These are phyloP conservation scores for Gossypioides kirkii DNA, from an alignment of 345 rosid species.

Conservation along the genomic window DNA sequence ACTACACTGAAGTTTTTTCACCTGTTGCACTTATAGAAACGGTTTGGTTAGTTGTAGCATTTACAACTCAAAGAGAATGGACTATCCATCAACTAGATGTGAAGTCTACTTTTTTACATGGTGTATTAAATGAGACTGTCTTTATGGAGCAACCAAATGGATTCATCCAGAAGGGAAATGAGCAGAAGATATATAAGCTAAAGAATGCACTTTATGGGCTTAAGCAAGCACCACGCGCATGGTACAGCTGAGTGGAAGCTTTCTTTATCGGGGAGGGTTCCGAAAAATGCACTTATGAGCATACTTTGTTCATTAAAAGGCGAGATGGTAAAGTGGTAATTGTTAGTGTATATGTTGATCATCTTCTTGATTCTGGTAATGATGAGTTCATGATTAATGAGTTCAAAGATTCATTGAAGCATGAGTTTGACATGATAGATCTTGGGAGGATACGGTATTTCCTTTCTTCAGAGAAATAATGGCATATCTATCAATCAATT, in stretches of 20 bases:
- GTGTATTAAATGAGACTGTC: neutral
- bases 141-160: neutral
- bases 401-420: neutral
- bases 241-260: neutral
- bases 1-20: neutral
- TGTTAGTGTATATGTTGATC: neutral
- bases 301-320: neutral
- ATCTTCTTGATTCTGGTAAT: too few relatives aligned
- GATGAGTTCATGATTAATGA: neutral
- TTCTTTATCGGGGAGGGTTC: neutral
- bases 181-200: neutral
- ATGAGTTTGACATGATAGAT: neutral
- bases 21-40: neutral
- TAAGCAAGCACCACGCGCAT: neutral
- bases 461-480: too few relatives aligned
- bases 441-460: neutral
- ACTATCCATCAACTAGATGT: neutral
- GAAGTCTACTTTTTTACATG: neutral
- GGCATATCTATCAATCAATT: neutral
- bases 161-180: neutral
- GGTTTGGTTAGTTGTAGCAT: neutral
- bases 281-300: neutral
- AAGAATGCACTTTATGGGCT: neutral
- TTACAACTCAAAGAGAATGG: neutral
- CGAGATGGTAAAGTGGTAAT: neutral